phyloP scores from a whole-genome alignment of 208 protist genomes.

The Leishmania major region DNA sequence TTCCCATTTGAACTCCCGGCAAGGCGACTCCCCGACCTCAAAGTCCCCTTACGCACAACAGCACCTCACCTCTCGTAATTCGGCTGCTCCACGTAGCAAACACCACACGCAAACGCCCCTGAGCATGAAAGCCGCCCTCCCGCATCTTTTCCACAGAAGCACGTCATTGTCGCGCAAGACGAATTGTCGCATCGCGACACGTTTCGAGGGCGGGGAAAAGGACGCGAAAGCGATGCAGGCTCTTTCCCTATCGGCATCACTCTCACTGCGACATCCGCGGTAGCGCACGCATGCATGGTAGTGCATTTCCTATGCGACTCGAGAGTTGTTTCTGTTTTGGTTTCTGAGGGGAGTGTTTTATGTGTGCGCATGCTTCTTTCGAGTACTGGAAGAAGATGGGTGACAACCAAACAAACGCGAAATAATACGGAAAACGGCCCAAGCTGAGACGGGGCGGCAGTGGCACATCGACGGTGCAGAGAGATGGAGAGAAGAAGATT shows the following conservation, averaged over 20 bases:
- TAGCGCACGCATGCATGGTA: background rate
- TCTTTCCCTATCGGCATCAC: background rate
- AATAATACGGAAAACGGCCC: background rate
- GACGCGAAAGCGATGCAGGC: background rate
- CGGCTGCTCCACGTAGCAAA: background rate
- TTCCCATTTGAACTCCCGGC: background rate
- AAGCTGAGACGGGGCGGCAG: background rate
- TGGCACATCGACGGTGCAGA: conserved; percentile 3
- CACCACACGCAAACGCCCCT: background rate
- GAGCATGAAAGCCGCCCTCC: background rate
- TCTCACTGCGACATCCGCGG: background rate
- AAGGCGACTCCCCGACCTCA: background rate
- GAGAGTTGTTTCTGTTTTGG: background rate
- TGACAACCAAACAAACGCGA: background rate
- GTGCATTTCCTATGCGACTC: background rate
- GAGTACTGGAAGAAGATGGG: background rate
- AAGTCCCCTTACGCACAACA: background rate
- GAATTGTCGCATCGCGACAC: background rate
- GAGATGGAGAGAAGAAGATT: conserved; percentile 7
- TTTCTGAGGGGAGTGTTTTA: background rate
- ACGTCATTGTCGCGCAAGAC: background rate
- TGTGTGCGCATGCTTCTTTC: background rate
- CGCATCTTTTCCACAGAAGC: background rate
- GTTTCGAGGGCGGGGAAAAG: background rate
- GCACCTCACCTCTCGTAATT: background rate